Conservation (phyloP, 1,284 basidiomycete species). For the Ganoderma meredithae region DNA sequence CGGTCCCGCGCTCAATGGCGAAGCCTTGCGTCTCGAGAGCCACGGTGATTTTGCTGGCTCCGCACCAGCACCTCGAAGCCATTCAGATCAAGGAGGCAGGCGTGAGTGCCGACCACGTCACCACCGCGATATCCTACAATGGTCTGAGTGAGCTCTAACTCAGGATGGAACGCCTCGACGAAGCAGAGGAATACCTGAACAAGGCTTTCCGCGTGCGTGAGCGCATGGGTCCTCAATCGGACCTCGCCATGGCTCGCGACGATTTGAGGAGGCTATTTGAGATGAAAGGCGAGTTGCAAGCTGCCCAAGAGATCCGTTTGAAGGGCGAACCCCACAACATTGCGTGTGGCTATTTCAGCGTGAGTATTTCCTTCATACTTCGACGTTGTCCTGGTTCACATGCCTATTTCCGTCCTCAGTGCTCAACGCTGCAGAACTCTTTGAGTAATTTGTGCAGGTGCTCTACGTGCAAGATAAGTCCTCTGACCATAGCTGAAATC, state of each 20-base stretch:
- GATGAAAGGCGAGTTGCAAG: constrained; percentile 39
- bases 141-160: constrained; percentile 45
- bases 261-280: constrained; percentile 45
- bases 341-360: constrained; percentile 41
- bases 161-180: constrained; percentile 40
- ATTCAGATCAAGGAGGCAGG: constrained; percentile 39
- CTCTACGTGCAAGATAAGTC: constrained; percentile 21
- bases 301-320: constrained; percentile 39
- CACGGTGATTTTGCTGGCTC: constrained; percentile 41
- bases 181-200: constrained; percentile 43
- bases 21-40: constrained; percentile 35
- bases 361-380: constrained; percentile 15
- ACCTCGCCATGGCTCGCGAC: constrained; percentile 45
- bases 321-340: constrained; percentile 37
- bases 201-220: constrained; percentile 42
- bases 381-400: neutral
- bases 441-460: constrained; percentile 19
- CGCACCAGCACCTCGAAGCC: constrained; percentile 39
- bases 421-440: constrained; percentile 16
- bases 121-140: constrained; percentile 43
- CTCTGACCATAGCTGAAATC: too few species aligned
- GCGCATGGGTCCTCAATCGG: constrained; percentile 31
- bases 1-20: constrained; percentile 33
- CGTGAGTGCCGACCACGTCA: constrained; percentile 28
- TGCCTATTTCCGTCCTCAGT: constrained; percentile 9